phyloP scores from a whole-genome alignment of 2,329 filamentous ascomycete genomes.

The Helotiales sp. region DNA sequence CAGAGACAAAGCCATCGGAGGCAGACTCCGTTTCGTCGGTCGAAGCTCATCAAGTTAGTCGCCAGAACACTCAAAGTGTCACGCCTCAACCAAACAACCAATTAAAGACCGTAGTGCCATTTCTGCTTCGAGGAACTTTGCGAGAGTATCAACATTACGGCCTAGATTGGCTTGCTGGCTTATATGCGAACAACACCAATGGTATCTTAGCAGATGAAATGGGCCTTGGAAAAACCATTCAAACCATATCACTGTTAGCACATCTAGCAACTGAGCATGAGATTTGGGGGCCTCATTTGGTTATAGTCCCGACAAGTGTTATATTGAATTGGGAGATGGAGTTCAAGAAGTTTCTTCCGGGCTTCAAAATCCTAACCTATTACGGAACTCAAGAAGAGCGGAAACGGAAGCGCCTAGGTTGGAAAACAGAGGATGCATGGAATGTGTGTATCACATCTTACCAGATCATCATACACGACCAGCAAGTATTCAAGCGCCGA shows the following conservation, averaged over 20 bases:
- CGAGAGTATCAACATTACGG: constrained; percentile 97
- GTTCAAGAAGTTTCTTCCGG: constrained; percentile 98
- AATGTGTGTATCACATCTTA: constrained; percentile 99
- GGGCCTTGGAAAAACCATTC: constrained; percentile 97
- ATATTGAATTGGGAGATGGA: constrained; percentile 99
- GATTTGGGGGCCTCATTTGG: constrained; percentile 93
- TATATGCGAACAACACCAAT: constrained; percentile 91
- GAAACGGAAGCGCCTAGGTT: constrained; percentile 85
- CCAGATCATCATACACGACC: constrained; percentile 91
- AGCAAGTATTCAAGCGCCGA: constrained; percentile 88
- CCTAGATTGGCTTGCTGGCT: constrained; percentile 92
- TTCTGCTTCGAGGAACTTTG: constrained; percentile 81
- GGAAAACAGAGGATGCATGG: constrained; percentile 91
- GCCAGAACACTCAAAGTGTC: constrained; percentile 37
- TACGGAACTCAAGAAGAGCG: constrained; percentile 94
- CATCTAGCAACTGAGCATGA: constrained; percentile 88
- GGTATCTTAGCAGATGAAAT: constrained; percentile 98
- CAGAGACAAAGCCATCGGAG: constrained; percentile 35
- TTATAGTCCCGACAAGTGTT: constrained; percentile 95
- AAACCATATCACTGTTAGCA: constrained; percentile 91
- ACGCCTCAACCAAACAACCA: constrained; percentile 40
- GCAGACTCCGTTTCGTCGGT: constrained; percentile 37
- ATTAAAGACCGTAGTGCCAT: constrained; percentile 71
- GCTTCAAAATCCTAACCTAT: constrained; percentile 97
- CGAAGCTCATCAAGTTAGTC: constrained; percentile 32